Evolutionary conservation across 78 protist genomes (phyloP).

Genomic region (Bodo saltans): DNA sequence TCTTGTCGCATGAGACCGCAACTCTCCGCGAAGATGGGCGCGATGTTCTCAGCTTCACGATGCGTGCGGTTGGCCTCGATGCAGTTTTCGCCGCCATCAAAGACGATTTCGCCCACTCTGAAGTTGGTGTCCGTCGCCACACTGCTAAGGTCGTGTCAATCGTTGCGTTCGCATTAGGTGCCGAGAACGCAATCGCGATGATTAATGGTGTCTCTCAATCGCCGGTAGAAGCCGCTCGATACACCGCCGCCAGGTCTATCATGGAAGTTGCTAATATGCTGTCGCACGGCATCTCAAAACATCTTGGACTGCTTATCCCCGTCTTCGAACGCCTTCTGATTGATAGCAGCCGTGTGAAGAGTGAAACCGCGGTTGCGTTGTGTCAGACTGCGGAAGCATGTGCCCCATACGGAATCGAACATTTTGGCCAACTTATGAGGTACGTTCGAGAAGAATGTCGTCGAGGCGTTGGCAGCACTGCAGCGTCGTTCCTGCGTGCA

Average conservation of each 20-base stretch:
- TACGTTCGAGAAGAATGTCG: constrained; percentile 88
- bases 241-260: constrained; percentile 95
- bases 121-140: constrained; percentile 94
- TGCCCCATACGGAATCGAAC: constrained; percentile 94
- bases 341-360: constrained; percentile 79
- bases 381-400: constrained; percentile 97
- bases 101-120: constrained; percentile 92
- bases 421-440: constrained; percentile 87
- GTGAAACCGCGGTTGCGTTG: constrained; percentile 83
- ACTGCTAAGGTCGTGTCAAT: constrained; percentile 98
- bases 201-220: constrained; percentile 91
- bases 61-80: constrained; percentile 98
- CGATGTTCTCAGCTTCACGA: constrained; percentile 92
- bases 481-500: constrained; percentile 95
- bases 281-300: constrained; percentile 96
- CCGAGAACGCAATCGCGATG: constrained; percentile 90
- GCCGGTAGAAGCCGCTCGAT: constrained; percentile 95
- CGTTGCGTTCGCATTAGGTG: constrained; percentile 95
- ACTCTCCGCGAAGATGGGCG: constrained; percentile 97
- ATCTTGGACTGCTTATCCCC: constrained; percentile 78
- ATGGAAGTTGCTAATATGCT: constrained; percentile 93
- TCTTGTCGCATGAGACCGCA: constrained; percentile 94
- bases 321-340: constrained; percentile 81
- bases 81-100: constrained; percentile 95
- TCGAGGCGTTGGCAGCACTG: constrained; percentile 78